Percentiles rank a stretch among this genome's conserved stretches.
These are phyloP conservation scores for Penicillium griseofulvum DNA, from an alignment of 2,329 filamentous ascomycete species.

Conservation along the genomic window DNA sequence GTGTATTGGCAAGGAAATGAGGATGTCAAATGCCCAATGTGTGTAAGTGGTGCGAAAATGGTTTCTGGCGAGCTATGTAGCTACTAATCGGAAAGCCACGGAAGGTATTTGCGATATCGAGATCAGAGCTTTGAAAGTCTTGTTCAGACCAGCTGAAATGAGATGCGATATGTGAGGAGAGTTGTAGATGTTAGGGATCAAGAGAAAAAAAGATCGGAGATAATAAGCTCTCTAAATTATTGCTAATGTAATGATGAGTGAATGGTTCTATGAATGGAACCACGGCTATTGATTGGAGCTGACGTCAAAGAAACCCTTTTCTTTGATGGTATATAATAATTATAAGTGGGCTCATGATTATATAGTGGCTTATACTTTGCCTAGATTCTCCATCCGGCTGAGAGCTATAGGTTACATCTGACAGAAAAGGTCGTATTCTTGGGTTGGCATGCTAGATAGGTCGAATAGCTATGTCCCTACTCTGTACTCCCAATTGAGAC, in stretches of 20 bases:
- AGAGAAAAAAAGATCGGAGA: background rate
- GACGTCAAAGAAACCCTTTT: slow-evolving; percentile 3
- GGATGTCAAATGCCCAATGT: background rate
- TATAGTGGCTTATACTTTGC: background rate
- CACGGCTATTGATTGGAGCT: slow-evolving; percentile 9
- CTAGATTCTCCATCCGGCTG: slow-evolving; percentile 2
- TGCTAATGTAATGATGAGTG: slow-evolving; percentile 17
- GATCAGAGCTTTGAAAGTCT: background rate
- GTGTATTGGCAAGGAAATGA: background rate
- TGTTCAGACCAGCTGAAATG: slow-evolving; percentile 24
- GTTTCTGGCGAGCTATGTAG: background rate
- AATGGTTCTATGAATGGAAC: slow-evolving; percentile 9
- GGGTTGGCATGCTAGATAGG: background rate
- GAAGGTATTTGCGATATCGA: background rate
- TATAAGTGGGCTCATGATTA: background rate
- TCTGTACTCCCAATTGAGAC: background rate
- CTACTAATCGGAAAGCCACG: background rate
- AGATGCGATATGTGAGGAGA: background rate
- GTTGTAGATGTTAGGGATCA: background rate
- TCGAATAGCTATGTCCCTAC: background rate
- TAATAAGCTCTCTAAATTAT: background rate
- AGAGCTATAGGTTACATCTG: slow-evolving; percentile 8
- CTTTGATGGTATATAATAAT: background rate
- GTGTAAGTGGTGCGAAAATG: background rate
- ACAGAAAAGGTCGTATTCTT: slow-evolving; percentile 2